These are phyloP conservation scores for Rhizophagus prolifer DNA, from an alignment of 192 early-diverging fungal species.

Conservation along the genomic window DNA sequence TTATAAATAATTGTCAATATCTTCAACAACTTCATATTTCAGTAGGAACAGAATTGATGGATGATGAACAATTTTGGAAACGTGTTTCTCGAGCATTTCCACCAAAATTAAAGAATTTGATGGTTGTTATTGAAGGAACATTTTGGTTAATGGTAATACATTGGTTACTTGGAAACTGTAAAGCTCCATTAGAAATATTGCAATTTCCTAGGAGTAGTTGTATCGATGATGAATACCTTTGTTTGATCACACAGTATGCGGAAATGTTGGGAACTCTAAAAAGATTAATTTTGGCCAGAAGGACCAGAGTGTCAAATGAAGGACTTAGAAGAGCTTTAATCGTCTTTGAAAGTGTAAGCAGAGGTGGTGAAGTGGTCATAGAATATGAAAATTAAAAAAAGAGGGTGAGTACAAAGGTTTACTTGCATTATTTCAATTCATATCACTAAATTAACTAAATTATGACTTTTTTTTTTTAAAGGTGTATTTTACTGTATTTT, in stretches of 20 bases:
- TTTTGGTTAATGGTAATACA: slow-evolving; percentile 20
- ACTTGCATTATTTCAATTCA: no score
- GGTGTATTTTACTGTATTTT: no score
- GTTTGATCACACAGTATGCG: slow-evolving; percentile 4
- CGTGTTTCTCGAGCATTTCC: background rate
- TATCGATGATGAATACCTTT: slow-evolving; percentile 22
- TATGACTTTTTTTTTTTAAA: no score
- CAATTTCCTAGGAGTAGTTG: slow-evolving; percentile 14
- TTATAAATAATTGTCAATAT: background rate
- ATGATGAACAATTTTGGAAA: slow-evolving; percentile 14
- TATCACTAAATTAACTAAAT: no score
- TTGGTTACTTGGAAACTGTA: slow-evolving; percentile 11
- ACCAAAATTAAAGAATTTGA: background rate
- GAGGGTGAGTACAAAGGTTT: no score
- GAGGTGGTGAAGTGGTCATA: background rate
- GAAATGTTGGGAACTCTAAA: background rate
- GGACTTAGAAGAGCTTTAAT: slow-evolving; percentile 12
- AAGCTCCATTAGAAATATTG: slow-evolving; percentile 9
- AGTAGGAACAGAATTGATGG: slow-evolving; percentile 9
- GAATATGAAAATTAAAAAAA: background rate
- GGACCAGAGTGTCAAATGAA: background rate
- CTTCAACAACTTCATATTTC: slow-evolving; percentile 21
- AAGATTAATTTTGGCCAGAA: background rate
- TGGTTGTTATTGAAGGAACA: slow-evolving; percentile 17
- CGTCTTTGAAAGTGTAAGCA: background rate